Base-by-base conservation (phyloP, 495 filamentous ascomycete genomes). In the Daldinia caldariorum region DNA sequence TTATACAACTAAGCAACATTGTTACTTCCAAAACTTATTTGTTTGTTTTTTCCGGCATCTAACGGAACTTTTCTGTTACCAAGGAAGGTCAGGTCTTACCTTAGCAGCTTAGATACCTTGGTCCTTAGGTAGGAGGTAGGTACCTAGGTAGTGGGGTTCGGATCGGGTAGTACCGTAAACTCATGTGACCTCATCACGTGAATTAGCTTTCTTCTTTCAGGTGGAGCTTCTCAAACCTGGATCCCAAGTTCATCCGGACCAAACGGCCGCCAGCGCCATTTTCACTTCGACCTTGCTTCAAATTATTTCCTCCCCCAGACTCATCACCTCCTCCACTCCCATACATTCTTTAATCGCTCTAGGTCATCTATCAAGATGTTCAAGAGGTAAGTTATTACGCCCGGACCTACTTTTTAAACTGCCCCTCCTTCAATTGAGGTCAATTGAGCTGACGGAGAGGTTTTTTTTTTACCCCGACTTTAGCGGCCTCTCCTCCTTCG, bases 401-500 rank as follows among this genome's bases (percentile, higher is more conserved):
- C 63, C 58, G 16, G 49, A 61, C 45, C 53, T 14, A 56, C 53
- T 66, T 71, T 57, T 65, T 61, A 47, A 59, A 12, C 55, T 57
- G 50, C 63, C 63, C 47, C 43, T 51, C 65, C 49, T 9, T 68
- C 74, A 80, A 85, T 83, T 85, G 81, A 71, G 74, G 59, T 70
- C 77, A 77, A 83, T 79, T 83, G 78, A 75, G 73, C 81, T 84
- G 76, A 82, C 78, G 35, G 57, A 67, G 63, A 59, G 51, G 26
- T 47, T 61, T 71, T 75, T 79, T 71, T 75, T 79, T 78, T 58
- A 66, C 68, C 78, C 65, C 67, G 67, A 81, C 51, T 61, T 59
- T 82, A 92, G 90, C 89, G 90, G 89, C 85, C 87, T 93, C 82
- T 89, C 90, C 84, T 89, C 89, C 84, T 88, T 92, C 83, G 87